A percentile compares a stretch with the other conserved stretches of the same genome.
Conservation (phyloP, 1,139 yeast genomes). For the Blastobotrys arbuscula region DNA sequence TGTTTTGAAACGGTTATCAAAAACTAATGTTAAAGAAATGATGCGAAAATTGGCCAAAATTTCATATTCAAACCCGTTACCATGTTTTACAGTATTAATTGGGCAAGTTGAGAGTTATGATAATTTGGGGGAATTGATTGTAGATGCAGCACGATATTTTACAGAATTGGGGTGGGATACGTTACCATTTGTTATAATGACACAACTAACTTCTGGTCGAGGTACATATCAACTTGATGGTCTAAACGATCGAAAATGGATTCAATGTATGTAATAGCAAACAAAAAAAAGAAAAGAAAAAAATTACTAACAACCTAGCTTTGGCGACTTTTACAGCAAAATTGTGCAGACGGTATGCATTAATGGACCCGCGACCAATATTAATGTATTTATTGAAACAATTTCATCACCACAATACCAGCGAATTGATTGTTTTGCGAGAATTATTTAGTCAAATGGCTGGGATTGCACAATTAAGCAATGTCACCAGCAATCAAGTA, state of each 20-base stretch:
- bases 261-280: slow-evolving; percentile 41
- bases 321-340: slow-evolving; percentile 37
- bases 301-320: slow-evolving; percentile 18
- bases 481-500: slow-evolving; percentile 62
- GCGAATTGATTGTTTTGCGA: slow-evolving; percentile 62
- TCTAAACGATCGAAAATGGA: slow-evolving; percentile 77
- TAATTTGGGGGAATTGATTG: slow-evolving; percentile 71
- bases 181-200: slow-evolving; percentile 64
- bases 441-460: slow-evolving; percentile 74
- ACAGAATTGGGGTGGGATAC: slow-evolving; percentile 84
- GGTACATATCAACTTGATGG: slow-evolving; percentile 73
- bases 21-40: slow-evolving; percentile 72
- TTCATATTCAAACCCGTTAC: slow-evolving; percentile 77
- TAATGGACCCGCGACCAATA: slow-evolving; percentile 39
- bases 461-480: slow-evolving; percentile 66
- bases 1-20: slow-evolving; percentile 77
- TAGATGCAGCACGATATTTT: slow-evolving; percentile 74
- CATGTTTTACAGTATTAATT: slow-evolving; percentile 47
- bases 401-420: slow-evolving; percentile 54
- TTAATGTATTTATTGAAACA: slow-evolving; percentile 59
- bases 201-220: slow-evolving; percentile 67
- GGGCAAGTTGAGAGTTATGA: slow-evolving; percentile 81
- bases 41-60: slow-evolving; percentile 73
- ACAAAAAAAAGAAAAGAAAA: background rate
- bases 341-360: slow-evolving; percentile 32